These are phyloP conservation scores for Fraxinus baroniana DNA, from an alignment of 305 asterid genomes.

Conservation along the genomic window DNA sequence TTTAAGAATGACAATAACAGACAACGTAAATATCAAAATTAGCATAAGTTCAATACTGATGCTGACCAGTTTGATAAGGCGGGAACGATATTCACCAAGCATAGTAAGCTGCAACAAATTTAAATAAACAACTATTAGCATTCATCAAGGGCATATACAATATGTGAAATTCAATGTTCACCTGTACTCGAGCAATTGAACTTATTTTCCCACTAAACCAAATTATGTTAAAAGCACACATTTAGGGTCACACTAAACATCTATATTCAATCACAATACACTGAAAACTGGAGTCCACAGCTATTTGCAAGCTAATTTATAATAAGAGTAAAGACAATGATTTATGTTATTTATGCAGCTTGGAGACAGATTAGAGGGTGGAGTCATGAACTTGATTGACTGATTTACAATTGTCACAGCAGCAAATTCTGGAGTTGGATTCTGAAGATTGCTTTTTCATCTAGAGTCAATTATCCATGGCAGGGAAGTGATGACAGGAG, in stretches of 20 bases:
- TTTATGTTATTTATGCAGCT: not conserved
- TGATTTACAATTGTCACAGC: not conserved
- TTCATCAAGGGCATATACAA: not conserved
- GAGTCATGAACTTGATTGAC: not conserved
- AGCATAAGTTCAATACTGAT: slow-evolving; percentile 13
- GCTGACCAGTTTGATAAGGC: slow-evolving; percentile 89
- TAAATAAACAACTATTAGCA: slow-evolving; percentile 30
- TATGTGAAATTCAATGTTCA: slow-evolving; percentile 10
- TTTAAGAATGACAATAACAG: slow-evolving; percentile 9
- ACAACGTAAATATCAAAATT: slow-evolving; percentile 19
- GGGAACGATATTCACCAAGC: slow-evolving; percentile 72
- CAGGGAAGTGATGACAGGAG: not conserved
- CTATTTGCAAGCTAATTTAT: not conserved
- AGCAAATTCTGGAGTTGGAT: not conserved
- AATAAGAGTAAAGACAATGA: not conserved
- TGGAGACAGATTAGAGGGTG: not conserved
- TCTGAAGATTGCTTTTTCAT: not conserved
- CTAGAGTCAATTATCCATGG: not conserved
- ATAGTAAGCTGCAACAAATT: slow-evolving; percentile 65
- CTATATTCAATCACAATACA: not conserved
- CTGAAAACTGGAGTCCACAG: not conserved
- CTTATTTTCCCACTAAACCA: not conserved
- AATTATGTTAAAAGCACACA: not conserved
- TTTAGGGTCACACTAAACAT: not conserved
- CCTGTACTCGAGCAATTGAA: slow-evolving; percentile 19